phyloP scores from a whole-genome alignment of 164 flowering plant species.

The Dillenia suffruticosa region DNA sequence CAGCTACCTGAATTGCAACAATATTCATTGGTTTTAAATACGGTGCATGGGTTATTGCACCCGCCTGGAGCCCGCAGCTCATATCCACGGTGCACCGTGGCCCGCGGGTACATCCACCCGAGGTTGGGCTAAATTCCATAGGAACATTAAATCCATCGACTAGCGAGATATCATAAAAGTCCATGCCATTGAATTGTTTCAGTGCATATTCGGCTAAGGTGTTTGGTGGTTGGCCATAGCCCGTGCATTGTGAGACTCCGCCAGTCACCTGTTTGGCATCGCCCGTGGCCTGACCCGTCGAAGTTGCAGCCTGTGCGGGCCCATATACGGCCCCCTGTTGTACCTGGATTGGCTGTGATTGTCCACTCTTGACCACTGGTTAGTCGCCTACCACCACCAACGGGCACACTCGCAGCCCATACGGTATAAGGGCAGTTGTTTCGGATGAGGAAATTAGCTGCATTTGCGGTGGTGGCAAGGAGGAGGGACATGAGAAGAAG shows the following conservation, averaged over 20 bases:
- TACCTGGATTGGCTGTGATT: constrained; percentile 18
- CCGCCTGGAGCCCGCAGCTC: constrained; percentile 32
- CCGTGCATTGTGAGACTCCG: constrained; percentile 15
- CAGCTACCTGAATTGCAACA: constrained; percentile 39
- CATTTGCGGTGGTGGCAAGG: constrained; percentile 6
- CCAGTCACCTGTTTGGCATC: constrained; percentile 35
- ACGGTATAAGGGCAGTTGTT: constrained; percentile 17
- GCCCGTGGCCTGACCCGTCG: constrained; percentile 20
- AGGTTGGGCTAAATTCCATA: constrained; percentile 21
- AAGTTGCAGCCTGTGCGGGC: constrained; percentile 27
- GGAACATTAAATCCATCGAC: constrained; percentile 37
- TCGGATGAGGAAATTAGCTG: constrained; percentile 18
- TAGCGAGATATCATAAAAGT: constrained; percentile 29
- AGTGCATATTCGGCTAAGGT: constrained; percentile 30
- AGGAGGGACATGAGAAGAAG: too few relatives aligned
- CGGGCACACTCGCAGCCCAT: too few relatives aligned
- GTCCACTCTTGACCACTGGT: constrained; percentile 12
- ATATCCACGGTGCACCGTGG: constrained; percentile 14
- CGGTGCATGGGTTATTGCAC: constrained; percentile 57
- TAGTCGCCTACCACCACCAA: constrained; percentile 25
- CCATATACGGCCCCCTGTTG: constrained; percentile 28
- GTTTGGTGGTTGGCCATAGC: constrained; percentile 26
- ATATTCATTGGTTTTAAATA: constrained; percentile 40
- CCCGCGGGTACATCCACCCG: constrained; percentile 9
- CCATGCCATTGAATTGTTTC: constrained; percentile 22